These are phyloP conservation scores for Thinopyrum elongatum DNA, from an alignment of 176 grass and related monocot genomes.

Conservation along the genomic window DNA sequence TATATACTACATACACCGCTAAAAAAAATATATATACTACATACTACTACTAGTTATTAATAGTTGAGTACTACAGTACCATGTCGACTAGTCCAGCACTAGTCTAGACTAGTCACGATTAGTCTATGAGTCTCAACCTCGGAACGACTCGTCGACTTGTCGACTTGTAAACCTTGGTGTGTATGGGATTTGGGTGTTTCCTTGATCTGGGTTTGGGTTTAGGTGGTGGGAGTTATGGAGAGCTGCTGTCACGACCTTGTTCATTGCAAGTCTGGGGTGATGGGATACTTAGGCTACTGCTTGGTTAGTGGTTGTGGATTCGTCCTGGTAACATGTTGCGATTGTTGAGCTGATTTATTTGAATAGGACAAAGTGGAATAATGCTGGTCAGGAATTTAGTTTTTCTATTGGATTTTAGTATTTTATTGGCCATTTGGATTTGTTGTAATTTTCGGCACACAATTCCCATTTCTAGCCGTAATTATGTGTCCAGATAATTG, in stretches of 20 bases:
- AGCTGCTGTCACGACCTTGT: neutral
- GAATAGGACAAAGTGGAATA: neutral
- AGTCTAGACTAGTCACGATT: no score
- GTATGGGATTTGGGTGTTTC: neutral
- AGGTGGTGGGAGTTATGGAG: neutral
- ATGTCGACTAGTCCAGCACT: no score
- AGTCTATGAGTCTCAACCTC: no score
- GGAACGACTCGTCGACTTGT: no score
- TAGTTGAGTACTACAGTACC: no score
- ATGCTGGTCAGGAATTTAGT: neutral
- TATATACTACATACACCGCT: no score
- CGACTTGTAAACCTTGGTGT: no score
- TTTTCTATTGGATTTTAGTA: neutral
- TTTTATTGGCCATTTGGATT: neutral
- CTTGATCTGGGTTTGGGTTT: neutral
- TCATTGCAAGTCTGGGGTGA: neutral
- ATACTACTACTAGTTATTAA: no score
- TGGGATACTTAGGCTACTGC: neutral
- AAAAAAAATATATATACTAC: no score
- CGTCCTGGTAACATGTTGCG: neutral
- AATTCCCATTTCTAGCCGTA: neutral
- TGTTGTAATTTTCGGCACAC: neutral
- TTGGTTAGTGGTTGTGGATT: neutral
- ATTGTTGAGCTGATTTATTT: neutral
- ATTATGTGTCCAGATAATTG: constrained; percentile 1